phyloP scores from a whole-genome alignment of 495 filamentous ascomycete genomes.

The Talaromyces liani region DNA sequence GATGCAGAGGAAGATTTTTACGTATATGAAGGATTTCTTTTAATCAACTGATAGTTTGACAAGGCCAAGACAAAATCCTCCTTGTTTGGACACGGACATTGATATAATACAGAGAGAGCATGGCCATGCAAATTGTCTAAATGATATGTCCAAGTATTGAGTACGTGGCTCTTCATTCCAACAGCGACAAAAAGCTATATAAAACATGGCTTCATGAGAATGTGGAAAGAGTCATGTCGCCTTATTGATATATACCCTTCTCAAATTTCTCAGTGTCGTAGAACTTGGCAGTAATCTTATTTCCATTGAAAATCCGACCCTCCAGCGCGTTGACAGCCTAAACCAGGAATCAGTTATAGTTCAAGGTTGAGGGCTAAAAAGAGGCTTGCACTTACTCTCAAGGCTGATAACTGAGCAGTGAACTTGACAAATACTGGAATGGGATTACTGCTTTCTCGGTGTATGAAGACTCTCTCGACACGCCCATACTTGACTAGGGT shows the following conservation, averaged over 20 bases:
- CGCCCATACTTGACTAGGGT: slow-evolving; percentile 57
- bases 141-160: too few relatives aligned
- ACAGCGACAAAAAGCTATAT: too few relatives aligned
- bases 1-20: not conserved
- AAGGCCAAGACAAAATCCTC: too few relatives aligned
- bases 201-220: too few relatives aligned
- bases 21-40: not conserved
- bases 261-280: slow-evolving; percentile 80
- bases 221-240: too few relatives aligned
- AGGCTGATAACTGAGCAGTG: slow-evolving; percentile 66
- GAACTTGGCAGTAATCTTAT: slow-evolving; percentile 68
- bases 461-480: slow-evolving; percentile 76
- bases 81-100: not conserved
- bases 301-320: slow-evolving; percentile 79
- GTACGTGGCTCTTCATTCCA: too few relatives aligned
- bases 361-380: not conserved
- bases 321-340: slow-evolving; percentile 85
- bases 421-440: slow-evolving; percentile 87
- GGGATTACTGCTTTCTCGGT: slow-evolving; percentile 42
- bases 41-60: not conserved
- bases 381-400: slow-evolving; percentile 53
- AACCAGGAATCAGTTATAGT: not conserved
- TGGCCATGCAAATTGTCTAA: too few relatives aligned
- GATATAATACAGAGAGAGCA: not conserved
- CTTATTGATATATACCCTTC: slow-evolving; percentile 51